These are phyloP conservation scores for Penicillium angulare DNA, from an alignment of 495 filamentous ascomycete genomes.

Conservation along the genomic window DNA sequence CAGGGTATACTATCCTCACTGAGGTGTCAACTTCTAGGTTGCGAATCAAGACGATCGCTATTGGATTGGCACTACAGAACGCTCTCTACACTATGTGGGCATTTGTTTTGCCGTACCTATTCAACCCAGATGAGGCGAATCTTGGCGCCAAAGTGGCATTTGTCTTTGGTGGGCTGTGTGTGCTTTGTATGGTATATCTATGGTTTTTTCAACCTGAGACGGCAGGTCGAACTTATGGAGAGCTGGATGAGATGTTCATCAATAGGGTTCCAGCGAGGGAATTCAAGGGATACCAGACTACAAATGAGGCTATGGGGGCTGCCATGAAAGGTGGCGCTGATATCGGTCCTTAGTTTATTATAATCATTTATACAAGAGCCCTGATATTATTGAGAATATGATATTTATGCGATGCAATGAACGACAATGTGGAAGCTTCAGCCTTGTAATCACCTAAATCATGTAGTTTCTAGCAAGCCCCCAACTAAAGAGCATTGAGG, in stretches of 20 bases:
- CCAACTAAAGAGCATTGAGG: too few relatives aligned
- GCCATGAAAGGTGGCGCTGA: too few relatives aligned
- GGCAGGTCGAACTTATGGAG: slow-evolving; percentile 11
- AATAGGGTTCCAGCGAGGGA: slow-evolving; percentile 14
- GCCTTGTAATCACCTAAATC: too few relatives aligned
- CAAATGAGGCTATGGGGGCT: slow-evolving; percentile 17
- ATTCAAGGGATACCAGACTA: slow-evolving; percentile 14
- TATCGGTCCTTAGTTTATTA: too few relatives aligned
- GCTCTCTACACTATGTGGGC: slow-evolving; percentile 26
- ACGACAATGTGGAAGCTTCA: too few relatives aligned
- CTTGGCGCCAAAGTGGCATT: slow-evolving; percentile 16
- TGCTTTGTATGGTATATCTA: slow-evolving; percentile 16
- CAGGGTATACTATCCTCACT: slow-evolving; percentile 28
- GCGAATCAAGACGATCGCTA: slow-evolving; percentile 31
- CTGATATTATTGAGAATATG: too few relatives aligned
- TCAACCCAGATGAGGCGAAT: slow-evolving; percentile 14
- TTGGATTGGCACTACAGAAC: slow-evolving; percentile 28
- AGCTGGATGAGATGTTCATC: slow-evolving; percentile 20
- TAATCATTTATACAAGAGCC: too few relatives aligned
- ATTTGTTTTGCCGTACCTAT: slow-evolving; percentile 20
- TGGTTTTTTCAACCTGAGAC: slow-evolving; percentile 21
- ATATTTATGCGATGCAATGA: too few relatives aligned
- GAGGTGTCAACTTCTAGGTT: slow-evolving; percentile 27
- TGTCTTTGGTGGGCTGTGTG: slow-evolving; percentile 19
- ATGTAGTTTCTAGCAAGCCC: too few relatives aligned